A percentile compares a stretch with the other conserved stretches of the same genome.
Conservation (phyloP, 148 eudicot genomes). For the Heliosperma pusillum region DNA sequence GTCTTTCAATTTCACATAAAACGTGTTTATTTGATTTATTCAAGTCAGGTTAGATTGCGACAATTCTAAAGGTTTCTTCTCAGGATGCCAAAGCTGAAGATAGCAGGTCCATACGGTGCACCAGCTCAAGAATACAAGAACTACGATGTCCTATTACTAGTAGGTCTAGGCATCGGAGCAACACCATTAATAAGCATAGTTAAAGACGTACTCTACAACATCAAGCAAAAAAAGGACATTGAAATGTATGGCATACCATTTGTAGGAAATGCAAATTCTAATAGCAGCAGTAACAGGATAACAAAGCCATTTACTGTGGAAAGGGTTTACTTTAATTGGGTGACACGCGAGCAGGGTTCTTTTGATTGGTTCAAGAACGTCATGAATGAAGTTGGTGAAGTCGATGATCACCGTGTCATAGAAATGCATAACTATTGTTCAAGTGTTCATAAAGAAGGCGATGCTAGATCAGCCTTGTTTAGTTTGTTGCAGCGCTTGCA, state of each 20-base stretch:
- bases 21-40: no score
- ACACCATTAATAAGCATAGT: constrained; percentile 59
- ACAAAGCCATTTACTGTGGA: constrained; percentile 32
- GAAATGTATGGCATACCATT: not conserved
- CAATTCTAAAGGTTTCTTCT: not conserved
- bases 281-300: constrained; percentile 1
- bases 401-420: constrained; percentile 41
- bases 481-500: constrained; percentile 48
- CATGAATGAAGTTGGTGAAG: constrained; percentile 55
- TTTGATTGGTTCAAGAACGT: constrained; percentile 55
- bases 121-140: constrained; percentile 65
- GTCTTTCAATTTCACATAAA: not conserved
- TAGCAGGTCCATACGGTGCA: constrained; percentile 60
- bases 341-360: constrained; percentile 47
- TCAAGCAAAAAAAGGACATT: constrained; percentile 33
- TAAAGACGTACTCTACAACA: constrained; percentile 52
- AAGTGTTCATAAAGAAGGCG: constrained; percentile 52
- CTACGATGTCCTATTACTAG: constrained; percentile 49
- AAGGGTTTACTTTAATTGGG: constrained; percentile 53
- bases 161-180: constrained; percentile 62
- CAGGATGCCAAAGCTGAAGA: constrained; percentile 42
- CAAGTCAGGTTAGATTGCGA: no score
- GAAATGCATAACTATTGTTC: constrained; percentile 61
- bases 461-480: constrained; percentile 52
- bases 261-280: not conserved